These are phyloP conservation scores for Sarcomyxa edulis DNA, from an alignment of 768 basidiomycete species.

Conservation along the genomic window DNA sequence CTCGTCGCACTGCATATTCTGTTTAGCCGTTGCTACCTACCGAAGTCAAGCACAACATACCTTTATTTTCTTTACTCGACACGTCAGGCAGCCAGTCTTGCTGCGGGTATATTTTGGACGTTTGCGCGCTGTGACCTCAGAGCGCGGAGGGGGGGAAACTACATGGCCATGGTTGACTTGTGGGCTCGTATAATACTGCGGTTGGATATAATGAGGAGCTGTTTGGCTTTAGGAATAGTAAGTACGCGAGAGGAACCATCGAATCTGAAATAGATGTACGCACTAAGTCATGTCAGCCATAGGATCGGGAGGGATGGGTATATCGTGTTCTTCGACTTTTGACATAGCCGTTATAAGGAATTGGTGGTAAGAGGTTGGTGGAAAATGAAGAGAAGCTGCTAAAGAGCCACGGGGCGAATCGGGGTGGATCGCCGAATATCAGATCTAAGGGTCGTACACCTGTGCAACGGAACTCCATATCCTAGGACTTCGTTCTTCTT, in stretches of 20 bases:
- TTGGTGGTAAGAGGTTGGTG: no score
- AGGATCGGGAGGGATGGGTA: slow-evolving; percentile 32
- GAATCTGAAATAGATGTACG: slow-evolving; percentile 20
- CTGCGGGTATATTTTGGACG: slow-evolving; percentile 92
- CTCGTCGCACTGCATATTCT: slow-evolving; percentile 72
- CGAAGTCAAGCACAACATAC: no score
- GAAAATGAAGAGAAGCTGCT: slow-evolving; percentile 32
- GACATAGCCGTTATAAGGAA: slow-evolving; percentile 51
- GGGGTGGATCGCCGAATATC: slow-evolving; percentile 57
- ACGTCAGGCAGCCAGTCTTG: slow-evolving; percentile 92
- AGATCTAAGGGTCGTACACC: slow-evolving; percentile 64
- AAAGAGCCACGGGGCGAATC: slow-evolving; percentile 36
- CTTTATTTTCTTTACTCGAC: slow-evolving; percentile 94
- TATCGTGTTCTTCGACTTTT: slow-evolving; percentile 30
- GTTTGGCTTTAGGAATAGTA: slow-evolving; percentile 24
- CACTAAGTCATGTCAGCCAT: slow-evolving; percentile 58
- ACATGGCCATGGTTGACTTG: slow-evolving; percentile 31
- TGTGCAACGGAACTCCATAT: slow-evolving; percentile 39
- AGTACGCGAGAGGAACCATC: slow-evolving; percentile 10
- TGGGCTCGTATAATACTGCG: slow-evolving; percentile 35
- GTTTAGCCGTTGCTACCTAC: no score
- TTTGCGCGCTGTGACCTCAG: slow-evolving; percentile 56
- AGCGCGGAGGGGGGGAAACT: slow-evolving; percentile 41
- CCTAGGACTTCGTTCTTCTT: slow-evolving; percentile 36
- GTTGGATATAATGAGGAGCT: slow-evolving; percentile 35